Evolutionary conservation across 1,139 yeast species (phyloP), one percentile per base, ranked within the genome.

Genomic region (Yamadazyma sp.): DNA sequence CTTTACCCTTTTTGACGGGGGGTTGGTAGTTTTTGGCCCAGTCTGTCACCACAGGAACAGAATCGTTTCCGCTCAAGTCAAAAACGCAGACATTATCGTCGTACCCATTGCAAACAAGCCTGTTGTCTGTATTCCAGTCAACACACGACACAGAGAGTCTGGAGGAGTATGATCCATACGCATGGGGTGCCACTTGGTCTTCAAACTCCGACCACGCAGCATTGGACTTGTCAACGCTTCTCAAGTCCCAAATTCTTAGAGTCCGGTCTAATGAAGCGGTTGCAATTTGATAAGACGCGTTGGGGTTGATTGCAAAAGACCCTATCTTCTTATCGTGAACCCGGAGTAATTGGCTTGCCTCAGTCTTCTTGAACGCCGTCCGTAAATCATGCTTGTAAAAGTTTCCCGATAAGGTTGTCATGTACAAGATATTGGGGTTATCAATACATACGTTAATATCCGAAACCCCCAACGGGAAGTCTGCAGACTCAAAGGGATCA

Each of bases 271-370:
- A 69, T 0, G 97, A 89, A 0, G 90, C 95, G 0, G 96, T 83
- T 3, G 92, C 94, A 3, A 89, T 71, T 47, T 85, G 86, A 44
- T 76, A 65, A 1, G 62, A 54, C 2, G 47, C 44, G 29, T 67
- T 63, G 1, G 97, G 97, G 51, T 87, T 88, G 16, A 87, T 75
- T 1, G 84, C 59, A 58, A 92, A 86, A 1, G 94, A 88, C 0
- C 97, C 97, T 41, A 90, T 88, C 56, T 92, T 92, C 56, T 90
- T 89, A 52, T 87, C 95, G 43, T 89, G 89, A 22, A 88, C 60
- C 46, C 95, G 70, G 26, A 79, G 63, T 10, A 78, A 59, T 10
- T 62, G 56, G 14, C 56, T 53, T 11, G 50, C 50, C 6, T 54
- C 50, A 30, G 66, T 55, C 2, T 62, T 51, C 22, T 60, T 61